These are phyloP conservation scores for Telfairia occidentalis DNA, from an alignment of 331 rosid genomes.

Conservation along the genomic window DNA sequence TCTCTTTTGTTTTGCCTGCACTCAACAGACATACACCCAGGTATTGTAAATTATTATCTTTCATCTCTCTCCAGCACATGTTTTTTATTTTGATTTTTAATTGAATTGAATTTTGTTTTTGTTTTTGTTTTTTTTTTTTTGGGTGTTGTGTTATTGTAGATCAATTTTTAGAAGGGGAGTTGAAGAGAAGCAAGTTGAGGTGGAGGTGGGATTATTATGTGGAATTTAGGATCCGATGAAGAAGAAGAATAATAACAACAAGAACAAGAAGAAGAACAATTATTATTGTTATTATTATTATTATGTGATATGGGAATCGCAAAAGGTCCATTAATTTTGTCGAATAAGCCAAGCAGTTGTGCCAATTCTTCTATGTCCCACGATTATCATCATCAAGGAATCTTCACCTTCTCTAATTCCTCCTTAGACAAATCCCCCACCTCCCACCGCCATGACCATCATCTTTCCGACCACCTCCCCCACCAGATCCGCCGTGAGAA, in stretches of 20 bases:
- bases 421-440: background rate
- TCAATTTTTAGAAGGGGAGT: too few species aligned
- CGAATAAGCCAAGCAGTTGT: slow-evolving; percentile 2
- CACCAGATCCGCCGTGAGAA: slow-evolving; percentile 91
- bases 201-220: background rate
- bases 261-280: slow-evolving; percentile 13
- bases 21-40: background rate
- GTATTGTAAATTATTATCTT: too few species aligned
- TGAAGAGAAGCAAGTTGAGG: background rate
- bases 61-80: too few species aligned
- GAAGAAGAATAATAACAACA: slow-evolving; percentile 17
- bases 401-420: slow-evolving; percentile 17
- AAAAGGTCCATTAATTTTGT: slow-evolving; percentile 15
- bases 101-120: background rate
- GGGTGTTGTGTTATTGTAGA: too few species aligned
- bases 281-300: background rate
- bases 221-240: slow-evolving; percentile 19
- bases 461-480: slow-evolving; percentile 13
- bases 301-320: slow-evolving; percentile 46
- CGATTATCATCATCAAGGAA: slow-evolving; percentile 14
- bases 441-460: too few species aligned
- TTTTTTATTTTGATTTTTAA: background rate
- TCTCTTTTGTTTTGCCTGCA: background rate
- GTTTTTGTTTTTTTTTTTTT: background rate
- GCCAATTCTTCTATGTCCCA: slow-evolving; percentile 86